Evolutionary conservation across 306 rosid genomes (phyloP), one percentile per base, ranked within the genome.

Genomic region (Gynostemma pentaphyllum): DNA sequence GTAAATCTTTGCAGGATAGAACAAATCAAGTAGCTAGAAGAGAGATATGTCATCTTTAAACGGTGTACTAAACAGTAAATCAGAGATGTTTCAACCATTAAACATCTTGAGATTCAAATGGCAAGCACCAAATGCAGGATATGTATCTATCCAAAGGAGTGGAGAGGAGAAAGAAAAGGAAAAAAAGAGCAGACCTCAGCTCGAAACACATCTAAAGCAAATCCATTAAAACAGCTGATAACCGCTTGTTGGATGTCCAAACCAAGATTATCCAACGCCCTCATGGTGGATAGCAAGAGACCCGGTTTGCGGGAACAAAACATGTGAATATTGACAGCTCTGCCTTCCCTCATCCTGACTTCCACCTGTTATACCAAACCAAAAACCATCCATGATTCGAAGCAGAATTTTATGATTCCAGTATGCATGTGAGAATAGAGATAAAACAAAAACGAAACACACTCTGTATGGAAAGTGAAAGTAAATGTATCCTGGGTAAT

Each of bases 181-280:
- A 39, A 40, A n/a, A 48, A 50, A 68, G 70, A 72, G 37, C 46
- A 55, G 78, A 92, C 99, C 96, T 92, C 96, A 22, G 99, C 96
- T 49, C 89, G 83, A 82, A 92, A 92, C 40, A 92, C 82, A 54
- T 92, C 99, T 69, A 92, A 77, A 68, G 99, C 99, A 68, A 92
- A 92, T 24, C 96, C 99, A 68, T 92, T 88, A 76, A 92, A 92
- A 79, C 99, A 92, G 71, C 99, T 92, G 53, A 92, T 88, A 34
- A 92, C 99, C 54, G 99, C 99, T 59, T 92, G 99, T 72, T 92
- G 99, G 73, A 92, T 81, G 71, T 92, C 99, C 79, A 92, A 68
- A 46, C 99, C 99, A 3, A 92, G 90, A 79, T 69, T 84, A 55
- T 92, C 99, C 77, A 92, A 67, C 62, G 95, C 89, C 77, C 83